phyloP scores from a whole-genome alignment of 208 protist genomes.

The Strigomonas culicis region DNA sequence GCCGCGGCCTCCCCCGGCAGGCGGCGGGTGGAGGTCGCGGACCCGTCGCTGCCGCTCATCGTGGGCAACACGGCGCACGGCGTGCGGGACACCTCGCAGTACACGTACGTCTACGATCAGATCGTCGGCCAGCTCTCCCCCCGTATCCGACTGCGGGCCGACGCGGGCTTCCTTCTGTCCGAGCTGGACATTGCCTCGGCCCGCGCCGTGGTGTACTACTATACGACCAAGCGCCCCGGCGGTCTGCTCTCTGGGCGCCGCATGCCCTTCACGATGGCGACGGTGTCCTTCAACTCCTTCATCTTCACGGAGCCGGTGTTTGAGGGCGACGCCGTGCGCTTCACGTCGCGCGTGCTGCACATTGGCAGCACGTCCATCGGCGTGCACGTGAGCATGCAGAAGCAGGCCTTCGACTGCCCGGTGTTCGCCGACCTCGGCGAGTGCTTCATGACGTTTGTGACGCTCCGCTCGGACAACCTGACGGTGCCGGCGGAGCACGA shows the following conservation, averaged over 20 bases:
- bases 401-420: constrained; percentile 19
- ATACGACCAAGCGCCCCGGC: not conserved
- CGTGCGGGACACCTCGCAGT: constrained; percentile 2
- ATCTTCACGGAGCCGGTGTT: constrained; percentile 28
- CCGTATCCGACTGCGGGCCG: constrained; percentile 9
- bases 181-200: not conserved
- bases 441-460: constrained; percentile 16
- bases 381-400: constrained; percentile 19
- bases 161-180: constrained; percentile 5
- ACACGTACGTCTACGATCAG: constrained; percentile 11
- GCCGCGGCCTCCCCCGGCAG: too few species aligned
- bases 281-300: constrained; percentile 38
- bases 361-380: constrained; percentile 27
- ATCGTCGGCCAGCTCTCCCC: constrained; percentile 14
- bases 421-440: constrained; percentile 9
- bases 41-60: not conserved
- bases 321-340: constrained; percentile 25
- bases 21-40: too few species aligned
- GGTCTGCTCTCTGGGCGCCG: not conserved
- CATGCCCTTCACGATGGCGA: constrained; percentile 16
- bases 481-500: not conserved
- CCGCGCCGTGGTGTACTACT: not conserved
- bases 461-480: not conserved
- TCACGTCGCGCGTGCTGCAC: constrained; percentile 19
- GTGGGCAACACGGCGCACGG: not conserved